Evolutionary conservation across 345 rosid species (phyloP).

Genomic region (Turritis glabra): DNA sequence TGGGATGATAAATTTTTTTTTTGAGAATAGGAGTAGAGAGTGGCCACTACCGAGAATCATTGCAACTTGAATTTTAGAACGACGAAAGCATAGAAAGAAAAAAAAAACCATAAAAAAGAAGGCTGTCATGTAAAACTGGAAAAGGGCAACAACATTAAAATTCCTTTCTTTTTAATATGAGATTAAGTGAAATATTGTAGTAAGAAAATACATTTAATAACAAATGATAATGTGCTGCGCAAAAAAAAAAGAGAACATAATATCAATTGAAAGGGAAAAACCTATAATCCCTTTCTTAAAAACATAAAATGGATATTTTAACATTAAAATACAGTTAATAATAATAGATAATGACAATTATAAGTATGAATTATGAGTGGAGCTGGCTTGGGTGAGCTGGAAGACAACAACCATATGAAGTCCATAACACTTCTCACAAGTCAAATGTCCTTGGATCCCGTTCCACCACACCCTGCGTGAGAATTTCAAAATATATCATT

Average conservation of each 20-base stretch:
- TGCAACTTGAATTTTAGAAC: neutral
- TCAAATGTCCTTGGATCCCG: constrained; percentile 40
- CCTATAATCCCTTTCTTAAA: no score
- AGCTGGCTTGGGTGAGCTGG: constrained; percentile 40
- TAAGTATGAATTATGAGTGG: constrained; percentile 24
- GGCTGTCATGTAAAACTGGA: neutral
- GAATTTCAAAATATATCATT: constrained; percentile 10
- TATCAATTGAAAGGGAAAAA: no score
- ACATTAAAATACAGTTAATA: constrained; percentile 2
- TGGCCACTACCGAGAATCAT: constrained; percentile 10
- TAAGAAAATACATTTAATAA: neutral
- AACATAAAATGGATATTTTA: neutral
- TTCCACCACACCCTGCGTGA: constrained; percentile 24
- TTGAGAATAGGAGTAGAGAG: neutral
- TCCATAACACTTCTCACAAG: constrained; percentile 29
- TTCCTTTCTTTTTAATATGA: neutral
- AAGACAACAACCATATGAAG: constrained; percentile 33
- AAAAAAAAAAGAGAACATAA: neutral
- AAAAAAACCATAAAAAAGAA: neutral
- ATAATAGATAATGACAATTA: constrained; percentile 4
- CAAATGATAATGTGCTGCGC: neutral
- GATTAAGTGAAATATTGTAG: neutral
- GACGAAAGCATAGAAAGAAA: neutral
- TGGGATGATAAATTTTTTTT: neutral
- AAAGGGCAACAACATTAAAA: neutral